Evolutionary conservation across 805 yeast species (phyloP).

Genomic region (Starmera dryadoides): DNA sequence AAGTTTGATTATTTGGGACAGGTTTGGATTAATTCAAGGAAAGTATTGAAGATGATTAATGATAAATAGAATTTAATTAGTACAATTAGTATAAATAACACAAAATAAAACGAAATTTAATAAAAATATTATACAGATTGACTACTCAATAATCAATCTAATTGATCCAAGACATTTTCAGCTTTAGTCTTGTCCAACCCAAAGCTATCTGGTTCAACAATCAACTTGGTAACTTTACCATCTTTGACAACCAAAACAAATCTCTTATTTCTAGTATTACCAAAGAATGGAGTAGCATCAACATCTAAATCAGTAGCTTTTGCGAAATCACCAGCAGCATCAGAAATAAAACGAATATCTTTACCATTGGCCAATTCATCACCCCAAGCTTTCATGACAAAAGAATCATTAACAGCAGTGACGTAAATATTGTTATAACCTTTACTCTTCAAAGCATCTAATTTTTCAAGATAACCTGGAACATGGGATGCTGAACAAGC

Average conservation of each 20-base stretch:
- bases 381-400: slow-evolving; percentile 80
- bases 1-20: slow-evolving; percentile 7
- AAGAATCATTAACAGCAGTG: slow-evolving; percentile 80
- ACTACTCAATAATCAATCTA: no score
- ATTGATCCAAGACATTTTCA: slow-evolving; percentile 31
- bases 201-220: slow-evolving; percentile 77
- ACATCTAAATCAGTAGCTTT: slow-evolving; percentile 57
- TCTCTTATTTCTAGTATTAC: slow-evolving; percentile 68
- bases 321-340: slow-evolving; percentile 70
- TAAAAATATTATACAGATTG: no score
- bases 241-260: slow-evolving; percentile 70
- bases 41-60: no score
- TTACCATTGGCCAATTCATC: slow-evolving; percentile 29
- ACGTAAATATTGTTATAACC: slow-evolving; percentile 65
- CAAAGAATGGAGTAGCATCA: slow-evolving; percentile 73
- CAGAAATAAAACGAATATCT: slow-evolving; percentile 58
- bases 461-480: slow-evolving; percentile 59
- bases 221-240: slow-evolving; percentile 59
- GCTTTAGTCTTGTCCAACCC: slow-evolving; percentile 48
- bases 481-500: slow-evolving; percentile 68
- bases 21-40: slow-evolving; percentile 5
- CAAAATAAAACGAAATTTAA: no score
- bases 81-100: no score
- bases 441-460: slow-evolving; percentile 47
- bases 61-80: no score